These are phyloP conservation scores for Neofusicoccum kwambonambiense DNA, from an alignment of 2,329 filamentous ascomycete species.

Conservation along the genomic window DNA sequence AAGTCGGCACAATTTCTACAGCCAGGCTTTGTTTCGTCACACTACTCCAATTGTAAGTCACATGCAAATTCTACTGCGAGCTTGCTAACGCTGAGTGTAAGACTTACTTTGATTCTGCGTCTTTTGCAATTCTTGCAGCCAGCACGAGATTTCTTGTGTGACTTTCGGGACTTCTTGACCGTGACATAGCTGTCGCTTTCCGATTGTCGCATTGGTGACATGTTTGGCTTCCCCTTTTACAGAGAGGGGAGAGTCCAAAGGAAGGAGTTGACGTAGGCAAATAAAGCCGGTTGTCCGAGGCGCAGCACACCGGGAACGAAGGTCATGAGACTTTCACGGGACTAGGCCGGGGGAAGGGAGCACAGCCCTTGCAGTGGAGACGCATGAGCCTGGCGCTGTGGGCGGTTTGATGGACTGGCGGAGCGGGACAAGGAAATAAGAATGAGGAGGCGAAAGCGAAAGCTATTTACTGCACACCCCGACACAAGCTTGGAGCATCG, in stretches of 20 bases:
- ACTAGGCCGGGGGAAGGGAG: not conserved
- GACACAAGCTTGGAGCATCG: too few relatives aligned
- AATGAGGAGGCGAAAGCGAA: too few relatives aligned
- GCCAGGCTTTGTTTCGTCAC: conserved; percentile 7
- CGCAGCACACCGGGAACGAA: not conserved
- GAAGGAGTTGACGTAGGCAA: not conserved
- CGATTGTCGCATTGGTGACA: not conserved
- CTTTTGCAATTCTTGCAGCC: conserved; percentile 15
- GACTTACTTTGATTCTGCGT: conserved; percentile 11
- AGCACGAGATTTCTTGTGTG: conserved; percentile 1
- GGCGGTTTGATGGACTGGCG: too few relatives aligned
- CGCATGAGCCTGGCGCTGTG: too few relatives aligned
- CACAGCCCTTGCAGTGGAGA: too few relatives aligned
- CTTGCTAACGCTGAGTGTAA: not conserved
- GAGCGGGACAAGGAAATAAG: too few relatives aligned
- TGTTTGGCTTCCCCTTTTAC: not conserved
- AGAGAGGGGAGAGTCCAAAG: not conserved
- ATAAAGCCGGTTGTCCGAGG: not conserved
- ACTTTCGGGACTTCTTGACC: not conserved
- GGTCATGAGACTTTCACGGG: not conserved
- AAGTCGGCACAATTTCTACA: conserved; percentile 2
- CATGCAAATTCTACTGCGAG: not conserved
- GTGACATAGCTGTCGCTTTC: not conserved
- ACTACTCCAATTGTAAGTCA: not conserved
- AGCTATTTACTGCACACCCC: too few relatives aligned